Evolutionary conservation across 805 yeast species (phyloP), one percentile per base, ranked within the genome.

Genomic region (Starmera dryadoides): DNA sequence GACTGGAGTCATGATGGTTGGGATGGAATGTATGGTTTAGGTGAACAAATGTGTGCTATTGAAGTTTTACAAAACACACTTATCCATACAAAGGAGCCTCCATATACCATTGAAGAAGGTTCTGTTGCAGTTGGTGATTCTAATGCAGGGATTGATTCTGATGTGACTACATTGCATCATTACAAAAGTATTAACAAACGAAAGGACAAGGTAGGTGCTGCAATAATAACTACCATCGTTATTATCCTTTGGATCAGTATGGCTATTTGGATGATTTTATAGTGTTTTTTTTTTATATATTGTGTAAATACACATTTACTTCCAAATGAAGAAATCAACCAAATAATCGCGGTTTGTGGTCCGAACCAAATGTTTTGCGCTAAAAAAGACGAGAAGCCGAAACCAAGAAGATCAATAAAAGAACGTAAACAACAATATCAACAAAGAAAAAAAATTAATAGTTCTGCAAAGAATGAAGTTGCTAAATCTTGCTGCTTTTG

Each of bases 201-300:
- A 0, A 77, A 73, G 39, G 96, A 86, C 55, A 73, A 70, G 47
- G 95, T 84, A 1, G 98, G 97, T 35, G 96, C 97, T 1, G 94
- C 88, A 30, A 65, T 88, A 14, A 59, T 86, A 30, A 91, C 98
- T 0, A 91, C 87, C 0, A 58, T 85, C 7, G 79, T 82, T 2
- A 50, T 86, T 11, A 50, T 78, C 16, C 84, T 76, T 17, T 77
- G 88, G n/a, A n/a, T n/a, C n/a, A n/a, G n/a, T n/a, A n/a, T n/a
- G n/a, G 70, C 83, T 22, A 67, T 78, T 19, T 87, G 97, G 96
- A 80, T 89, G 87, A 52, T 77, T 35, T 56, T 75, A 39, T 76
- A 56, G 48, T 6, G 10, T 6, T 15, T 21, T 9, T 21, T 21
- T 6, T 21, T 6, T 21, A 21, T 21, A 21, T 6, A 21, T 21